phyloP scores from a whole-genome alignment of 2,329 filamentous ascomycete species.

The Blastomyces parvus region DNA sequence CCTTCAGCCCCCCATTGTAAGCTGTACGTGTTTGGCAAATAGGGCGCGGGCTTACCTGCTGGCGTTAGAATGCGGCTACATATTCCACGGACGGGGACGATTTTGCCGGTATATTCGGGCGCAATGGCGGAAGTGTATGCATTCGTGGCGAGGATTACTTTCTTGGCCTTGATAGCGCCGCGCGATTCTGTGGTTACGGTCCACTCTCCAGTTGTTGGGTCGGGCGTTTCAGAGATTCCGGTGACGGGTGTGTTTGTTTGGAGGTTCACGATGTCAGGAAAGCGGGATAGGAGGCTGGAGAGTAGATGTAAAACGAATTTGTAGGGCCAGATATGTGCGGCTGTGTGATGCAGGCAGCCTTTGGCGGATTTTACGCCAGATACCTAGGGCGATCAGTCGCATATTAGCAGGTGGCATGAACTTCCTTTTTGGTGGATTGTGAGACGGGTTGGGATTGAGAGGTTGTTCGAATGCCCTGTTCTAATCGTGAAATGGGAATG shows the following conservation, averaged over 20 bases:
- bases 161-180: constrained; percentile 53
- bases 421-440: not conserved
- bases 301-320: constrained; percentile 69
- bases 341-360: constrained; percentile 27
- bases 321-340: constrained; percentile 51
- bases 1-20: constrained; percentile 49
- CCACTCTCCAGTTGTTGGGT: constrained; percentile 39
- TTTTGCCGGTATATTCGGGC: constrained; percentile 57
- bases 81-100: constrained; percentile 63
- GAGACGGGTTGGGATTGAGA: no score
- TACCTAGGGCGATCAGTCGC: constrained; percentile 15
- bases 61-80: constrained; percentile 28
- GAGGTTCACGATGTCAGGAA: constrained; percentile 38
- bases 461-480: no score
- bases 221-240: constrained; percentile 21
- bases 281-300: constrained; percentile 44
- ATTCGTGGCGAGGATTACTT: constrained; percentile 71
- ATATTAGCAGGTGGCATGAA: not conserved
- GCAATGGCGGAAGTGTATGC: constrained; percentile 71
- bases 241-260: constrained; percentile 45
- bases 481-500: not conserved
- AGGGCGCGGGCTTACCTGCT: constrained; percentile 18
- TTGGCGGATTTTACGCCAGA: constrained; percentile 32
- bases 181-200: constrained; percentile 54
- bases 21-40: constrained; percentile 45